Conservation (phyloP, 345 rosid species). For the Mangifera indica region DNA sequence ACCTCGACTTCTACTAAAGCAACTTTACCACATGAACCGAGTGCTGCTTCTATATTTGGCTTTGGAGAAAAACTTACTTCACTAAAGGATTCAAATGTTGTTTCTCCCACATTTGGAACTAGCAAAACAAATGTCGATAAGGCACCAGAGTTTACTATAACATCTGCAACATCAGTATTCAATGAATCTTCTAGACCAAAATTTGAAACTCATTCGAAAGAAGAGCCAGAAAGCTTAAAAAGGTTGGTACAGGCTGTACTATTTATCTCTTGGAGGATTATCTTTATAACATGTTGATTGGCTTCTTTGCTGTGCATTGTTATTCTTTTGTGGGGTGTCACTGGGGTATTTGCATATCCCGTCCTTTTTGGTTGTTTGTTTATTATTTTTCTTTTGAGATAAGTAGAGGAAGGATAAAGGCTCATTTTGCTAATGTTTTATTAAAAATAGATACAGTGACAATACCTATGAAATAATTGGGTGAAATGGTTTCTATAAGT, state of each 20-base stretch:
- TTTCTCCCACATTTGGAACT: conserved; percentile 19
- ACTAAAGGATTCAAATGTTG: conserved; percentile 36
- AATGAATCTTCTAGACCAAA: conserved; percentile 30
- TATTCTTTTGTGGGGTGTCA: not conserved
- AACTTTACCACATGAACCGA: conserved; percentile 23
- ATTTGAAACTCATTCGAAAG: conserved; percentile 21
- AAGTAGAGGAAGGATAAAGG: not conserved
- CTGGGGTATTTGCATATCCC: not conserved
- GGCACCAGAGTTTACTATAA: conserved; percentile 20
- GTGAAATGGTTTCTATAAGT: not conserved
- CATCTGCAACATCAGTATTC: conserved; percentile 17
- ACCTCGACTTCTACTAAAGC: conserved; percentile 27
- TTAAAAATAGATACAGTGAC: not conserved
- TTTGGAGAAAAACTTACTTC: conserved; percentile 31
- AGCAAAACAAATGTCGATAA: conserved; percentile 24
- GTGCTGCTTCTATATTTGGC: conserved; percentile 26
- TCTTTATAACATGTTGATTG: not conserved
- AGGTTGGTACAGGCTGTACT: conserved; percentile 35
- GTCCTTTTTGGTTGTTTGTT: not conserved
- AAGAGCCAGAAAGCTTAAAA: conserved; percentile 34
- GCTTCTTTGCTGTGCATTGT: not conserved
- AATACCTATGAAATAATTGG: not conserved
- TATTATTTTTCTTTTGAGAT: not conserved
- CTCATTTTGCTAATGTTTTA: not conserved
- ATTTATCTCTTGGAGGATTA: not conserved